Conservation (phyloP, 176 grass and related monocot genomes). For the Lolium rigidum region DNA sequence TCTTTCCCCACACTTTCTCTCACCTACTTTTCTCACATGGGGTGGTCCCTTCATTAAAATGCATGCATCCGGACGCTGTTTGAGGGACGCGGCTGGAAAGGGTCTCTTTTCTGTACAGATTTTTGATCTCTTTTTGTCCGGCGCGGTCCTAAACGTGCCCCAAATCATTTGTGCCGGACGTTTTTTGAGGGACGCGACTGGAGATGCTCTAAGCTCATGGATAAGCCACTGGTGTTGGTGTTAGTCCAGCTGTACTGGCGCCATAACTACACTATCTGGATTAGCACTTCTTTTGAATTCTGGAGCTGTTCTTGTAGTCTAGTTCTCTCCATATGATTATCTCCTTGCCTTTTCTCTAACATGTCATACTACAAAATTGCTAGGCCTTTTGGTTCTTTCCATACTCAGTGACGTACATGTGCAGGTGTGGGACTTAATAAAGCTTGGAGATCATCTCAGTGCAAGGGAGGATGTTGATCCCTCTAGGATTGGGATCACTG, state of each 20-base stretch:
- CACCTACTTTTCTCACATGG: too few species aligned
- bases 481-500: constrained; percentile 81
- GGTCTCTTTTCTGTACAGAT: too few species aligned
- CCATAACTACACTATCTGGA: background rate
- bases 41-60: too few species aligned
- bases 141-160: too few species aligned
- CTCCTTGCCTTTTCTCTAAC: constrained; percentile 2
- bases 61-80: too few species aligned
- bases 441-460: constrained; percentile 81
- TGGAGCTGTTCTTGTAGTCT: constrained; percentile 12
- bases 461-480: constrained; percentile 78
- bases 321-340: background rate
- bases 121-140: too few species aligned
- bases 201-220: constrained; percentile 11
- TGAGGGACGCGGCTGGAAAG: too few species aligned
- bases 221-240: background rate
- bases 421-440: constrained; percentile 97
- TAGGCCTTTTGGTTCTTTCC: background rate
- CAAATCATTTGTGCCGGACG: too few species aligned
- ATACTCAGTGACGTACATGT: background rate
- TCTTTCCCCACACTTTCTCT: too few species aligned
- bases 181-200: too few species aligned
- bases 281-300: constrained; percentile 14
- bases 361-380: constrained; percentile 22
- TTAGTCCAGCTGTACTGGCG: background rate